Evolutionary conservation across 805 yeast genomes (phyloP), one percentile per base, ranked within the genome.

Genomic region (Hanseniaspora mollemarum): DNA sequence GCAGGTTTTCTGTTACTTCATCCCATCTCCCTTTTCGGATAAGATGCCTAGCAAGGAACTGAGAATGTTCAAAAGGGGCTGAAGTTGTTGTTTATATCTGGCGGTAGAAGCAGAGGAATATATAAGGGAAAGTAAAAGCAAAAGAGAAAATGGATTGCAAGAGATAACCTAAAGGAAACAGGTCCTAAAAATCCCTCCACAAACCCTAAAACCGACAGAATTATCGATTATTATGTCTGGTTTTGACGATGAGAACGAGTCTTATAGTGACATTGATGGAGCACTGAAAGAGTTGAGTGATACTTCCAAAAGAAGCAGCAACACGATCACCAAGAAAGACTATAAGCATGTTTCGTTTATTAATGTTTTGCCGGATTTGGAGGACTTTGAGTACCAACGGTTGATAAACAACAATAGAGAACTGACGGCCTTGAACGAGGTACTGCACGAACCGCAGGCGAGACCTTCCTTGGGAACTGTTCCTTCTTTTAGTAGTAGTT

Each of bases 311-410:
- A 35, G 24, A 24, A 21, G 9, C 12, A 22, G 3, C 26, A 44
- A 25, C 22, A 18, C 26, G 2, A 18, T 22, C 9, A 15, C 16
- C 8, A 46, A 37, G 13, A n/a, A 21, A 3, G 43, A 46, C 15
- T 46, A 46, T 26, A 39, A 46, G 16, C 51, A 46, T 15, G 44
- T 46, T 12, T 46, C 51, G 3, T 46, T 46, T 13, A 46, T 46
- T 9, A 46, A 46, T 32, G 44, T 46, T 25, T 22, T 46, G 6
- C 42, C 51, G 9, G 51, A 46, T 28, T 12, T 46, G 3, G 51
- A 46, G 26, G 51, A 46, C 44, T 46, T 24, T 29, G 51, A 46
- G 26, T 46, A 46, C 24, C 51, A 46, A 19, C 31, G 51, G 16
- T 21, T 46, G 3, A 1, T 29, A 6, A 39, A 16, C 39, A 46